Evolutionary conservation across 2,329 filamentous ascomycete genomes (phyloP), one percentile per base, ranked within the genome.

Genomic region (Colletotrichum somersetense): DNA sequence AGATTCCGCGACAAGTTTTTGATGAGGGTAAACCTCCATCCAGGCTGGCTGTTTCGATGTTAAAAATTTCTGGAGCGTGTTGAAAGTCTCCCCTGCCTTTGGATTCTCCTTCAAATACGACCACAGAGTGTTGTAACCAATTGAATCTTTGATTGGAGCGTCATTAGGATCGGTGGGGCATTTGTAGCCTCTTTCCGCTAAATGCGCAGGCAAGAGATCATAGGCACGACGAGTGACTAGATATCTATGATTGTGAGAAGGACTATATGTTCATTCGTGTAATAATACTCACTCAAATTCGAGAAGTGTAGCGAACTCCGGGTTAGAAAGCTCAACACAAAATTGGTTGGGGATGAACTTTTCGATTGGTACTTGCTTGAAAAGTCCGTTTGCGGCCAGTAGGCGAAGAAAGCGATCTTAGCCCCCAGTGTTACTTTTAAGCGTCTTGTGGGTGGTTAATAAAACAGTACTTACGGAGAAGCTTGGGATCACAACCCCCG

Each of bases 11-110:
- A 67, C 67, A 18, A 71, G 38, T 1, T n/a, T 42, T 5, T 56
- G 23, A n/a, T 67, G 57, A 46, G 67, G 67, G 23, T 67, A 71
- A 1, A 71, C 56, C 1, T 67, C 63, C 42, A 52, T 50, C 67
- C 63, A 67, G 20, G 56, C 38, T 10, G 42, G 48, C 42, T 71
- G 56, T 50, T 42, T 67, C 7, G 10, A 30, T 10, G 67, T 57
- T 1, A 63, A 71, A 5, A 30, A 18, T 42, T 71, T 62, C 6
- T 67, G 63, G 3, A 67, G 12, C 20, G 44, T 52, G n/a, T 71
- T 71, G 48, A 71, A 71, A 1, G 11, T 18, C 20, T 62, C 63
- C 18, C 56, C 57, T 7, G 14, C 16, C 12, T 56, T 44, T 2
- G 67, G 50, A n/a, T 62, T 50, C 8, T 67, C 42, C 18, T 16